Conservation (phyloP, 2,329 filamentous ascomycete genomes). For the Fusarium hostae region DNA sequence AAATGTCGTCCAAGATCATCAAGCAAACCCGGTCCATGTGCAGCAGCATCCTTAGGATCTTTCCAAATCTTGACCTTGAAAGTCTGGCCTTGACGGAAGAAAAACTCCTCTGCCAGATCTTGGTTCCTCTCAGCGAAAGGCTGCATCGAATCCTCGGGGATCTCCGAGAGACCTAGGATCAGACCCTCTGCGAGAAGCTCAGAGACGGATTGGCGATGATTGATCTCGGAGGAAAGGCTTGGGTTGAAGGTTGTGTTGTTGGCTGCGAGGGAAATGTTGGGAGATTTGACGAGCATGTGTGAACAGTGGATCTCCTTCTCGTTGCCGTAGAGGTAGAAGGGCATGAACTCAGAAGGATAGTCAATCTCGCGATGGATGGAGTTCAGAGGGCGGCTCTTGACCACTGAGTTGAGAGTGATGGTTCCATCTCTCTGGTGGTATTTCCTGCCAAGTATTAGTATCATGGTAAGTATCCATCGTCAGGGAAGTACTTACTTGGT, state of each 20-base stretch:
- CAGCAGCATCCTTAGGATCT: slow-evolving; percentile 8
- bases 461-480: too few species aligned
- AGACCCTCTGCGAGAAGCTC: slow-evolving; percentile 24
- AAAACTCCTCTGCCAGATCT: slow-evolving; percentile 18
- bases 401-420: slow-evolving; percentile 36
- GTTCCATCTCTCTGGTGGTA: slow-evolving; percentile 40
- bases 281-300: slow-evolving; percentile 56
- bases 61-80: slow-evolving; percentile 30
- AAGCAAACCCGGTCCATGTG: slow-evolving; percentile 13
- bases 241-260: slow-evolving; percentile 27
- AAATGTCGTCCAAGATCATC: neutral
- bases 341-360: slow-evolving; percentile 53
- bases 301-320: slow-evolving; percentile 52
- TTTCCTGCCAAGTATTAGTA: neutral
- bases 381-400: slow-evolving; percentile 52
- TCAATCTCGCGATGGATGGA: slow-evolving; percentile 47
- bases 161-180: slow-evolving; percentile 47
- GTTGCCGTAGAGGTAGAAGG: slow-evolving; percentile 58
- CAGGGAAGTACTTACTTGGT: slow-evolving; percentile 1
- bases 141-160: slow-evolving; percentile 53
- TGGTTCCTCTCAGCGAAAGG: slow-evolving; percentile 47
- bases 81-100: slow-evolving; percentile 5
- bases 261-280: slow-evolving; percentile 53
- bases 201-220: slow-evolving; percentile 24
- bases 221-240: slow-evolving; percentile 6